Evolutionary conservation across 2,329 filamentous ascomycete genomes (phyloP).

Genomic region (Microsporum ferrugineum): DNA sequence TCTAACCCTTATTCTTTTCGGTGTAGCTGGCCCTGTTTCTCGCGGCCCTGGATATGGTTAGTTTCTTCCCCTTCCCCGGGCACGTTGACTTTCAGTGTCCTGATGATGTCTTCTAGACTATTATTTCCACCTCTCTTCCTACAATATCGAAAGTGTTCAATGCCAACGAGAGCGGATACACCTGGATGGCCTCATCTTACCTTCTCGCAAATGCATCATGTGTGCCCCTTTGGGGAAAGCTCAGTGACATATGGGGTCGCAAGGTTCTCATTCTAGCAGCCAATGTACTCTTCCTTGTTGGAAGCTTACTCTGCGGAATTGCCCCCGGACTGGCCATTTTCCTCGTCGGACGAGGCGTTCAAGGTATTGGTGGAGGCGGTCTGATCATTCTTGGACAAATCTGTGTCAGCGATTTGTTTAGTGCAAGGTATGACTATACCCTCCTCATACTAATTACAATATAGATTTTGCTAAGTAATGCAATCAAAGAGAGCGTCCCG

Average conservation of each 20-base stretch:
- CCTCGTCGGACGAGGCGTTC: conserved; percentile 49
- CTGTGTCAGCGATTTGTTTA: conserved; percentile 53
- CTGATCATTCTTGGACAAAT: conserved; percentile 54
- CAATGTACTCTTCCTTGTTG: conserved; percentile 51
- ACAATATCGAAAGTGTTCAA: conserved; percentile 25
- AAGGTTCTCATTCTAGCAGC: conserved; percentile 53
- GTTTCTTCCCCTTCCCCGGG: conserved; percentile 5
- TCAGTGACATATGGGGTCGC: conserved; percentile 56
- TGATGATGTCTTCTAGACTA: conserved; percentile 17
- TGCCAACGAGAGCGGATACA: conserved; percentile 25
- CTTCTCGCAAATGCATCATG: conserved; percentile 28
- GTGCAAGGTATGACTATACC: conserved; percentile 35
- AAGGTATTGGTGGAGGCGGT: conserved; percentile 54
- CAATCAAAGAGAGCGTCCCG: conserved; percentile 39
- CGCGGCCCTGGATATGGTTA: conserved; percentile 48
- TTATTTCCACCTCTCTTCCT: conserved; percentile 27
- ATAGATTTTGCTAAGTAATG: not conserved
- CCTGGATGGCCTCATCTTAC: conserved; percentile 31
- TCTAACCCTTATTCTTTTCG: not conserved
- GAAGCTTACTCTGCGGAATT: conserved; percentile 48
- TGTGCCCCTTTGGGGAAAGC: conserved; percentile 47
- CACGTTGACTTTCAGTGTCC: too few relatives aligned
- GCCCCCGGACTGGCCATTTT: conserved; percentile 50
- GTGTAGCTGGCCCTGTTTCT: conserved; percentile 47
- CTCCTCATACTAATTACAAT: not conserved